Conservation (phyloP, 148 eudicot genomes). For the Fagopyrum tataricum region DNA sequence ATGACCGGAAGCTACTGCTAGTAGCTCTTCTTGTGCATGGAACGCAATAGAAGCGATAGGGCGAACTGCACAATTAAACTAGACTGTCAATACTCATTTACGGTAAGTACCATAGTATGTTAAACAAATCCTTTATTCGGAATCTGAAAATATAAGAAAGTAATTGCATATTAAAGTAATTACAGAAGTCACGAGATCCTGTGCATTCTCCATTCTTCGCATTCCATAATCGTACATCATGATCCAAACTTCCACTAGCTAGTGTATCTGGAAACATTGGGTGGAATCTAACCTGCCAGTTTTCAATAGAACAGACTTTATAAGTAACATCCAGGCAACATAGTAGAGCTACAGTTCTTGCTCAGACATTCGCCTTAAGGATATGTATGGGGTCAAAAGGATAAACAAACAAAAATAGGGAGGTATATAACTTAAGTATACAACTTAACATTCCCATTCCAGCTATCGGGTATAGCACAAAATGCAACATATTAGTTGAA, state of each 20-base stretch:
- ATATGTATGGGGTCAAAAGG: background rate
- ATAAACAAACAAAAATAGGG: background rate
- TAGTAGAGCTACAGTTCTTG: background rate
- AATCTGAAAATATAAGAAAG: background rate
- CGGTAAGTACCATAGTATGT: background rate
- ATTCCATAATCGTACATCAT: conserved; percentile 97
- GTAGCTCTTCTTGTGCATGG: conserved; percentile 90
- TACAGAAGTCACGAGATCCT: conserved; percentile 92
- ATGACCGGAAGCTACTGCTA: conserved; percentile 98
- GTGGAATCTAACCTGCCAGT: conserved; percentile 69
- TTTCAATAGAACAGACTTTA: background rate
- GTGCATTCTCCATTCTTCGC: conserved; percentile 81
- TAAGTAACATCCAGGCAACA: background rate
- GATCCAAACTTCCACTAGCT: conserved; percentile 97
- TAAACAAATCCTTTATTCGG: background rate
- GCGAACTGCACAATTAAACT: conserved; percentile 49
- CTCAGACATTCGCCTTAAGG: background rate
- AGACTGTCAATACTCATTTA: background rate
- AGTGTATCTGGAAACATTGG: conserved; percentile 58
- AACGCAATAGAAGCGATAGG: conserved; percentile 99
- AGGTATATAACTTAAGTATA: background rate
- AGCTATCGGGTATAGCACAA: background rate
- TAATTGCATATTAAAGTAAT: conserved; percentile 16
- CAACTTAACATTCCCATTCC: background rate
- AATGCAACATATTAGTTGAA: background rate